A percentile compares a stretch with the other conserved stretches of the same genome.
Evolutionary conservation across 202 grass and related monocot species (phyloP).

Genomic region (Carex arenaria): DNA sequence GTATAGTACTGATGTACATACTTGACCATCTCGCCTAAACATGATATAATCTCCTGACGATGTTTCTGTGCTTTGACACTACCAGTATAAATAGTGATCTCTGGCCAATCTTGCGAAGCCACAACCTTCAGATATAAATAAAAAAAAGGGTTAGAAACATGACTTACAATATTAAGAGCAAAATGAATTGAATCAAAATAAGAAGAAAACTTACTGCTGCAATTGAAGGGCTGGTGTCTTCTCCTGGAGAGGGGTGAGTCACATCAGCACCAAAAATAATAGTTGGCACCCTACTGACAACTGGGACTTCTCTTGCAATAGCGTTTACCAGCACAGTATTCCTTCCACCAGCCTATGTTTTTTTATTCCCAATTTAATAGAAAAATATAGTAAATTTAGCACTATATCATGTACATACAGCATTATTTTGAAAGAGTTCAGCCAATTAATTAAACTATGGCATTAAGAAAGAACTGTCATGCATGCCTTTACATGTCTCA

Average conservation of each 20-base stretch:
- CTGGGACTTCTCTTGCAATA: neutral
- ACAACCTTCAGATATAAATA: slow-evolving; percentile 44
- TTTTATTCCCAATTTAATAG: neutral
- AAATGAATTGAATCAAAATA: neutral
- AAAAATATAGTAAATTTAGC: neutral
- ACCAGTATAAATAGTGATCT: slow-evolving; percentile 46
- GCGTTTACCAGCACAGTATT: slow-evolving; percentile 1
- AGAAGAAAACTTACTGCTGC: slow-evolving; percentile 44
- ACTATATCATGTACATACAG: neutral
- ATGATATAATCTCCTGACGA: slow-evolving; percentile 39
- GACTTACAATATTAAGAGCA: neutral
- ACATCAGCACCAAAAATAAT: slow-evolving; percentile 68
- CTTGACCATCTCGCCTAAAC: slow-evolving; percentile 36
- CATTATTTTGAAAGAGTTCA: neutral
- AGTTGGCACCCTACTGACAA: neutral
- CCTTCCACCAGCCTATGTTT: neutral
- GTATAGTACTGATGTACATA: neutral
- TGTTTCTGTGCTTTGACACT: slow-evolving; percentile 28
- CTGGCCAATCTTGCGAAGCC: slow-evolving; percentile 64
- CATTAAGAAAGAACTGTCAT: too few relatives aligned
- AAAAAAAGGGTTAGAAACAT: neutral
- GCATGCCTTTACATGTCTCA: neutral
- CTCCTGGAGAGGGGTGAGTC: slow-evolving; percentile 51
- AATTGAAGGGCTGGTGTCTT: slow-evolving; percentile 52
- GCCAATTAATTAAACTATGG: too few relatives aligned